Conservation (phyloP, 768 basidiomycete genomes). For the Strobilomyces echinocephalus region DNA sequence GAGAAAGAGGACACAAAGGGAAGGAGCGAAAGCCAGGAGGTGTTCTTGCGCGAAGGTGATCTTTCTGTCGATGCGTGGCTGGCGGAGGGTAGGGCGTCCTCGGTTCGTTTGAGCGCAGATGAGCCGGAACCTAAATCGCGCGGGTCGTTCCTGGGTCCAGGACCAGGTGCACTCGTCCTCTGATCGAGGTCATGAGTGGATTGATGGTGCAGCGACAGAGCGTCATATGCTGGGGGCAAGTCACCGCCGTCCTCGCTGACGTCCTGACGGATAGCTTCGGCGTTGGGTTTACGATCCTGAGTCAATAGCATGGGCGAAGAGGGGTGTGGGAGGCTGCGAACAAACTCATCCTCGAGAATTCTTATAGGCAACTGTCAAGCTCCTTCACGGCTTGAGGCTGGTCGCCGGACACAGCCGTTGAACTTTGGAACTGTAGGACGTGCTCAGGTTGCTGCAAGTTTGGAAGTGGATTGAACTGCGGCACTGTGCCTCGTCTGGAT, state of each 20-base stretch:
- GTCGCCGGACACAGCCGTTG: too few relatives aligned
- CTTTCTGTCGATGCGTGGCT: background rate
- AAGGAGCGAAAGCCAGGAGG: slow-evolving; percentile 28
- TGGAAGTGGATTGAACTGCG: too few relatives aligned
- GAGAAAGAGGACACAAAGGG: slow-evolving; percentile 26
- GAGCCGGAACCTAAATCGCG: background rate
- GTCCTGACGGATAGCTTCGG: background rate
- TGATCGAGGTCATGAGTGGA: background rate
- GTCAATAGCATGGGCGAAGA: background rate
- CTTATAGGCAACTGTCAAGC: background rate
- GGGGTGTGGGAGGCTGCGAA: background rate
- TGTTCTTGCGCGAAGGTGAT: slow-evolving; percentile 4
- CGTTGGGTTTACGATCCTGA: background rate
- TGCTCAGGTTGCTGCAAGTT: too few relatives aligned
- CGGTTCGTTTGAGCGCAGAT: background rate
- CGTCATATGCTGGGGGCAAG: slow-evolving; percentile 17
- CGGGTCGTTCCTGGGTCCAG: background rate
- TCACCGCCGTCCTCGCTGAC: background rate
- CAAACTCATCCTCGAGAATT: background rate
- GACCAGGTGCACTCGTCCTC: background rate
- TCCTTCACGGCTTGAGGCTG: background rate
- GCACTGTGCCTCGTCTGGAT: too few relatives aligned
- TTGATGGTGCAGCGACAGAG: background rate
- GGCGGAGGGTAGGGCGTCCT: background rate
- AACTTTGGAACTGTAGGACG: too few relatives aligned